Evolutionary conservation across 345 rosid species (phyloP), one percentile per base, ranked within the genome.

Genomic region (Draba incana): DNA sequence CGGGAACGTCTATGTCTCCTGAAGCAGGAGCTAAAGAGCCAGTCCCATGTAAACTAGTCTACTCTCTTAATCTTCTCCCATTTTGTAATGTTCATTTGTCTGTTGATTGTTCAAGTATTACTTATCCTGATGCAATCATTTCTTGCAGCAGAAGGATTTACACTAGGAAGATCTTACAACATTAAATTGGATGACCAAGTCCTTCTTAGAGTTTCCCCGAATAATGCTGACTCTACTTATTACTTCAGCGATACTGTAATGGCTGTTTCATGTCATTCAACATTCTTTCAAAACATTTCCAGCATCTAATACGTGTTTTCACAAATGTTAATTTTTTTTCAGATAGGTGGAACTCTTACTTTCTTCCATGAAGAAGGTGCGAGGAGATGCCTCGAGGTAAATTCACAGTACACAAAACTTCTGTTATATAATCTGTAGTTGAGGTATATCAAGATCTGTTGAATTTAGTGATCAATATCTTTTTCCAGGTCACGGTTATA

Each of bases 321-420:
- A 24, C 58, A 20, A 63, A 37, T 66, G 72, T 28, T 61, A 59
- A 52, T 15, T 57, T 13, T 38, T 10, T 77, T 67, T 51, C 84
- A 94, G 99, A 94, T 94, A 33, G 99, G 99, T 50, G 97, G 98
- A 65, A 94, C 99, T 76, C 88, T 94, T 49, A 94, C 92, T 2
- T 89, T 94, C 80, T 94, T 94, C 75, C 96, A 88, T 56, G 96
- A 87, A 81, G 94, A 81, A 75, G 86, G 95, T 68, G 78, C 87
- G 23, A 83, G 87, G 79, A 87, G 98, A 81, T 92, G 96, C 83
- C 93, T 94, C 35, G 98, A 94, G 95, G 99, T 94, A 79, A 77
- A 63, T 51, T 53, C 62, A 69, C 8, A 54, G 24, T 20, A 52
- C 37, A 62, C 47, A 41, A 16, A 50, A 44, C 11, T 44, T 33